Conservation (phyloP, 1,284 basidiomycete species). For the Malassezia slooffiae region DNA sequence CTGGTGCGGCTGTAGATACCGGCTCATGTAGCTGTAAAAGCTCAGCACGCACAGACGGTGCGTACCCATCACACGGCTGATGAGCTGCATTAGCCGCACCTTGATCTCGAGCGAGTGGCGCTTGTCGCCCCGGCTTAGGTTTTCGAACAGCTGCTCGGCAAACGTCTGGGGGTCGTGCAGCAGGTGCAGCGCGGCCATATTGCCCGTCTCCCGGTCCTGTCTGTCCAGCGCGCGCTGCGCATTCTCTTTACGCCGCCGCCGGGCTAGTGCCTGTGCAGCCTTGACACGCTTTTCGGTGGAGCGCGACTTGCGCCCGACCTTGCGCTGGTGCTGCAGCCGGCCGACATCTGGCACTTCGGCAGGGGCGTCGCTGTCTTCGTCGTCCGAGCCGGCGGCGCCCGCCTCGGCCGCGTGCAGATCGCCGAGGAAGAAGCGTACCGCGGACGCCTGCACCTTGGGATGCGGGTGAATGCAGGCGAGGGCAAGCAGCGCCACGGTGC, state of each 20-base stretch:
- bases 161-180: slow-evolving; percentile 93
- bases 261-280: slow-evolving; percentile 30
- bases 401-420: slow-evolving; percentile 43
- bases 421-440: slow-evolving; percentile 94
- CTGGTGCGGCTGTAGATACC: slow-evolving; percentile 84
- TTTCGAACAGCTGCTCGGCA: slow-evolving; percentile 84
- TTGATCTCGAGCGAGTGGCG: slow-evolving; percentile 82
- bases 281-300: slow-evolving; percentile 38
- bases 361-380: slow-evolving; percentile 19
- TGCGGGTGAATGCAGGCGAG: slow-evolving; percentile 88
- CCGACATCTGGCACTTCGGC: slow-evolving; percentile 23
- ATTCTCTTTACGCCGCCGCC: slow-evolving; percentile 27
- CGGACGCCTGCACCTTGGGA: slow-evolving; percentile 86
- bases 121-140: slow-evolving; percentile 66
- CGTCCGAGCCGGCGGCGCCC: slow-evolving; percentile 16
- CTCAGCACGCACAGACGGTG: slow-evolving; percentile 87
- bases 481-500: slow-evolving; percentile 83
- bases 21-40: slow-evolving; percentile 93
- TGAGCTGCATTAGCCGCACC: slow-evolving; percentile 89
- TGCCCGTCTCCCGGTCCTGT: slow-evolving; percentile 49
- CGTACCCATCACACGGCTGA: slow-evolving; percentile 83
- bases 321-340: slow-evolving; percentile 36
- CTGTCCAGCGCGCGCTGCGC: slow-evolving; percentile 26
- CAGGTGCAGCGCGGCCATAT: slow-evolving; percentile 87
- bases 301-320: slow-evolving; percentile 43